phyloP scores from a whole-genome alignment of 2,329 filamentous ascomycete genomes.

The Chaetomium sp. region DNA sequence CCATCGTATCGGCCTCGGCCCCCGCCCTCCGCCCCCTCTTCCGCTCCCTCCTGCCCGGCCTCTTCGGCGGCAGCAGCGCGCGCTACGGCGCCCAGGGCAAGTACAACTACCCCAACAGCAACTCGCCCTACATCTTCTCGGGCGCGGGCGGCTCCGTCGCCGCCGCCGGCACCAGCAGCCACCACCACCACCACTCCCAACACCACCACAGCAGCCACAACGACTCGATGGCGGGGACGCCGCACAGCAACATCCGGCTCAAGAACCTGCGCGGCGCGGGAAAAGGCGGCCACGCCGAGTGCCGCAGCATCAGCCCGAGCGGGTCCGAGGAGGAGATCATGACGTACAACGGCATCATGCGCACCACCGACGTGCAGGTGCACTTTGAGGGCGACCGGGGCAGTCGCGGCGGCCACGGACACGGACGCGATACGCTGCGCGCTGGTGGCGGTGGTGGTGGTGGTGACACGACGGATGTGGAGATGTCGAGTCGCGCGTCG shows the following conservation, averaged over 20 bases:
- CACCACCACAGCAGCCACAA: neutral
- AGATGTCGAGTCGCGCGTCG: constrained; percentile 4
- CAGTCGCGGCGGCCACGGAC: neutral
- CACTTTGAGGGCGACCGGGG: constrained; percentile 9
- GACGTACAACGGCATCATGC: constrained; percentile 43
- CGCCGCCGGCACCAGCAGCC: neutral
- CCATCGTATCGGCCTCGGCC: constrained; percentile 45
- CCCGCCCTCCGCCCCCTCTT: constrained; percentile 44
- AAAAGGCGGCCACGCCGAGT: constrained; percentile 29
- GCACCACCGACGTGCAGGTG: constrained; percentile 35
- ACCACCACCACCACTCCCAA: neutral
- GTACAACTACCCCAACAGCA: constrained; percentile 12
- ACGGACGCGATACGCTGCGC: neutral
- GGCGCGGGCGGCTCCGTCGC: constrained; percentile 1
- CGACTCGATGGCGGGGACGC: neutral
- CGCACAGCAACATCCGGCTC: constrained; percentile 20
- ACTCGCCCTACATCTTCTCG: constrained; percentile 13
- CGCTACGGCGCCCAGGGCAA: constrained; percentile 28
- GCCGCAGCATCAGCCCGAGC: constrained; percentile 38
- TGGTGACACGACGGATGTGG: neutral
- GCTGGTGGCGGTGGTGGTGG: no score
- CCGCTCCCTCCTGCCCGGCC: constrained; percentile 35
- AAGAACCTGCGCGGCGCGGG: constrained; percentile 27
- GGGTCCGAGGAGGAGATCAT: constrained; percentile 41
- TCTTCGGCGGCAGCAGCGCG: constrained; percentile 31